Evolutionary conservation across 345 rosid species (phyloP).

Genomic region (Adansonia digitata): DNA sequence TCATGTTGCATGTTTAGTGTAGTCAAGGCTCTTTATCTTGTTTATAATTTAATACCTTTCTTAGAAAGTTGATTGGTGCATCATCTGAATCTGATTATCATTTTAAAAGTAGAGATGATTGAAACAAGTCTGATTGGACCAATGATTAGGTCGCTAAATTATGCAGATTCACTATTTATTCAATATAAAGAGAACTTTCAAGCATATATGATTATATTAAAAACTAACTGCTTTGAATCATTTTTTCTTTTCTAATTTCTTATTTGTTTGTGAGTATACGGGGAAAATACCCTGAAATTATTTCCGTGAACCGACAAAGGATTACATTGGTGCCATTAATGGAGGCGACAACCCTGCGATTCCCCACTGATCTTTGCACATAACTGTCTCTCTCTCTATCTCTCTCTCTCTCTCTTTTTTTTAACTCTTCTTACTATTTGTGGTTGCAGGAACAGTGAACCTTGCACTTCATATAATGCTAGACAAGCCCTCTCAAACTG

Average conservation of each 20-base stretch:
- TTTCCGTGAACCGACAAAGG: constrained; percentile 55
- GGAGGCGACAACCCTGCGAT: constrained; percentile 82
- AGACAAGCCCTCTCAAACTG: constrained; percentile 6
- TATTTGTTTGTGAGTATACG: not conserved
- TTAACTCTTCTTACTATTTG: constrained; percentile 15
- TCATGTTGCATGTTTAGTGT: constrained; percentile 53
- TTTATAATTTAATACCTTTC: constrained; percentile 36
- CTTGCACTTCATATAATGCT: constrained; percentile 33
- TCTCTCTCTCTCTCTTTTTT: constrained; percentile 3
- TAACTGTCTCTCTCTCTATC: constrained; percentile 40
- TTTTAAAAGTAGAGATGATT: not conserved
- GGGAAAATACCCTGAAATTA: constrained; percentile 1
- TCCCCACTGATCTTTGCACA: constrained; percentile 61
- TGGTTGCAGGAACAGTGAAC: constrained; percentile 39
- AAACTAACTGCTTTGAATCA: not conserved
- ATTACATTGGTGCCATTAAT: constrained; percentile 66
- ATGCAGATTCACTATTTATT: constrained; percentile 5
- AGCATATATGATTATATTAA: not conserved
- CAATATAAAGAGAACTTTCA: not conserved
- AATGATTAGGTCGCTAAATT: constrained; percentile 16
- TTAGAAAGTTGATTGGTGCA: constrained; percentile 42
- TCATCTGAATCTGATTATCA: constrained; percentile 23
- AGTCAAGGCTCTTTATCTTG: constrained; percentile 48
- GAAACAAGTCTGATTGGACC: constrained; percentile 14
- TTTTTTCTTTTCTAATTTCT: not conserved